Base-by-base conservation (phyloP, 1,284 basidiomycete species). In the Amylostereum chailletii region DNA sequence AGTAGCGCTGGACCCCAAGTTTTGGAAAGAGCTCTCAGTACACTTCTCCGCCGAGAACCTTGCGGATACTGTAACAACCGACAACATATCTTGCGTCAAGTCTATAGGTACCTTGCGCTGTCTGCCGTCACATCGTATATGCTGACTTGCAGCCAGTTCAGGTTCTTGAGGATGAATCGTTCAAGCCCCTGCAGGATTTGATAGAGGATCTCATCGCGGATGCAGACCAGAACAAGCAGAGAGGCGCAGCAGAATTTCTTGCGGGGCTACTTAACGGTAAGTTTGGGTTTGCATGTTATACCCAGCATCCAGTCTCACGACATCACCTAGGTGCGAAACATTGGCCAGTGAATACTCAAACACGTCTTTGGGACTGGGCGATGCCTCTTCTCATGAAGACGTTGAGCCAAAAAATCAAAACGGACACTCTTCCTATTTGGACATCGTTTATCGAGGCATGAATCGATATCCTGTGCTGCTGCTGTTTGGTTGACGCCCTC, bases 181-280 rank as follows among this genome's bases (percentile, higher is more conserved):
- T 83, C 45, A 70, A 75, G 49, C 69, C 71, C 1, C 62, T 86
- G 51, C 71, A 68, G 53, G 77, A 78, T 1, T 72, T 71, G 1
- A 58, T 85, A 26, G 79, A 83, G 53, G 68, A 68, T 19, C 60
- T 86, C 9, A 65, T 86, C 11, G 61, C 61, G 5, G 70, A 83
- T 53, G 74, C 77, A 46, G 83, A 86, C 54, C 79, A 82, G 57
- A 81, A 96, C 67, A 89, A 91, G 67, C 92, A 93, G 60, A 77
- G 94, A 37, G 92, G 90, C 1, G 84, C 90, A 3, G 90, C 90
- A 7, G 93, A 97, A 68, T 71, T 95, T 42, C 62, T 94, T 5
- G 86, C 86, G 5, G 93, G 90, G 50, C 56, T 88, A n/a, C 71
- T 94, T 42, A 74, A 75, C 54, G 82, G 81, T 77, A 59, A 46